Conservation (phyloP, 1,284 basidiomycete genomes). For the Ustilago loliicola region DNA sequence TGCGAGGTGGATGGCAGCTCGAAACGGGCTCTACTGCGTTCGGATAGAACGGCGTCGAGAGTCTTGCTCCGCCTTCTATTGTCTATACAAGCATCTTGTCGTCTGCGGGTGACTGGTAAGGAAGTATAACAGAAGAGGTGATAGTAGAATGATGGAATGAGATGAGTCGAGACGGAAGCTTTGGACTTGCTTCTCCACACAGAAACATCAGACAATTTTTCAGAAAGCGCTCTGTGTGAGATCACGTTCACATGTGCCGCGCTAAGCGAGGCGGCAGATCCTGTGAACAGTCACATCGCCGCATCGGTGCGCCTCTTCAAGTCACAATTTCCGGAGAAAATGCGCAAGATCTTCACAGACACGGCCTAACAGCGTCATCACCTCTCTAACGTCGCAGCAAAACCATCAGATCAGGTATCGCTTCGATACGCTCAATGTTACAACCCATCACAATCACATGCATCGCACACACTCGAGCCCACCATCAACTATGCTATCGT, state of each 20-base stretch:
- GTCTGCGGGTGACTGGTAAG: background rate
- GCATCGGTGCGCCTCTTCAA: background rate
- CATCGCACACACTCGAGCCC: background rate
- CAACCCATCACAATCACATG: background rate
- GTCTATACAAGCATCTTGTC: constrained; percentile 1
- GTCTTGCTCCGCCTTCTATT: background rate
- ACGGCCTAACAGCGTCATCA: no score
- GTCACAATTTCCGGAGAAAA: background rate
- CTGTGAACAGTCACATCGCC: background rate
- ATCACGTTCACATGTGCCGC: constrained; percentile 6
- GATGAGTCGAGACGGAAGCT: background rate
- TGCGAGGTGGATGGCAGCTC: background rate
- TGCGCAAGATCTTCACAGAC: background rate
- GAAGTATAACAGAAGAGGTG: background rate
- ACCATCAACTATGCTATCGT: background rate
- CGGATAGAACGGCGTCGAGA: background rate
- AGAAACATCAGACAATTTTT: background rate
- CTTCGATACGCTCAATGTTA: background rate
- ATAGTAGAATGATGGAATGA: background rate
- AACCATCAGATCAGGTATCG: background rate
- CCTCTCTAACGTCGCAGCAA: background rate
- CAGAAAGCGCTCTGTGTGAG: background rate
- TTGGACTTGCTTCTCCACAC: background rate
- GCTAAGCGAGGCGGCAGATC: constrained; percentile 2
- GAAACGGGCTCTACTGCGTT: background rate